These are phyloP conservation scores for Pseudozyma hubeiensis DNA, from an alignment of 1,284 basidiomycete genomes.

Conservation along the genomic window DNA sequence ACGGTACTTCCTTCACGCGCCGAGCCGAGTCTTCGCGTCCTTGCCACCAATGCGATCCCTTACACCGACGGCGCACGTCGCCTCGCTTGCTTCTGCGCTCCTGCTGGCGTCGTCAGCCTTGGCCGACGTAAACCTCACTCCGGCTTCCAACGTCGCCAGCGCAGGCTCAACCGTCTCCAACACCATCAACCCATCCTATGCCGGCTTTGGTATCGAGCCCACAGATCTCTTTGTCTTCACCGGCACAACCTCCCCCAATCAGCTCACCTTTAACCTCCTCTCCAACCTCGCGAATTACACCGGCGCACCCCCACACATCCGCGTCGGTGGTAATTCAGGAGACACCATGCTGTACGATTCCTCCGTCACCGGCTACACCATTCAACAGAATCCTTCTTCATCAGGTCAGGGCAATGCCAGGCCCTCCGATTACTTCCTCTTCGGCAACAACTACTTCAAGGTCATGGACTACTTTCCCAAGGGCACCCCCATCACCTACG, in stretches of 20 bases:
- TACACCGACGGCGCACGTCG: constrained; percentile 30
- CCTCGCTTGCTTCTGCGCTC: constrained; percentile 32
- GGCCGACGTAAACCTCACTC: constrained; percentile 33
- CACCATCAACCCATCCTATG: constrained; percentile 51
- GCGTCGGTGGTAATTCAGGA: constrained; percentile 56
- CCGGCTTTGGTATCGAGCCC: constrained; percentile 60
- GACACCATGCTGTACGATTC: constrained; percentile 51
- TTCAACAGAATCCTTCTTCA: constrained; percentile 34
- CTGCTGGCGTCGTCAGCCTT: constrained; percentile 7
- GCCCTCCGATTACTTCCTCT: constrained; percentile 31
- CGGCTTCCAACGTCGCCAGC: constrained; percentile 15
- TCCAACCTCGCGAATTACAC: constrained; percentile 56
- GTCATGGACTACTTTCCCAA: constrained; percentile 39
- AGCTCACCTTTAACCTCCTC: constrained; percentile 54
- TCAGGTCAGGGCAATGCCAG: constrained; percentile 27
- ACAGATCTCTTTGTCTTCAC: constrained; percentile 54
- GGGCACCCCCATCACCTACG: constrained; percentile 57
- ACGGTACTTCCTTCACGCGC: no score
- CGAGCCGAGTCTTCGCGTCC: no score
- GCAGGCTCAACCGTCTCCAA: constrained; percentile 45
- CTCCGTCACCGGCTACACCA: constrained; percentile 16
- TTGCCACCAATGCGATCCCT: constrained; percentile 20
- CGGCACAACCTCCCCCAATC: constrained; percentile 38
- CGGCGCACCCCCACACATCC: constrained; percentile 53
- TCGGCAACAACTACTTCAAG: constrained; percentile 51